Percentiles rank a stretch among this genome's conserved stretches.
phyloP scores from a whole-genome alignment of 2,329 filamentous ascomycete genomes.

The Claviceps sp. region DNA sequence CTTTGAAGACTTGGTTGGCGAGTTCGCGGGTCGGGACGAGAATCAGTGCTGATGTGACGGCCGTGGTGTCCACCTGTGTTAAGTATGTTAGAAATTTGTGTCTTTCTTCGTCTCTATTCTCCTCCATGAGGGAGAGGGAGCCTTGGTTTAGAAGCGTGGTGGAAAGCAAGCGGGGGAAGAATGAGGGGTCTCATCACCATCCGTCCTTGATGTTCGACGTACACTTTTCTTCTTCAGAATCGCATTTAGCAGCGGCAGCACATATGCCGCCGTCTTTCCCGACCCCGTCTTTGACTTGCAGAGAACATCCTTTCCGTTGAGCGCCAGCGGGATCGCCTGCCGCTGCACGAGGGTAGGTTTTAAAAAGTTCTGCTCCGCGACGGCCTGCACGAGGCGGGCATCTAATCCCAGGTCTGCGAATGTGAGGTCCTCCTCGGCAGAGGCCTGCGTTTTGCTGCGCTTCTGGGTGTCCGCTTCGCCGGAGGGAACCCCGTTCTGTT shows the following conservation, averaged over 20 bases:
- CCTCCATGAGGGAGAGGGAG: too few relatives aligned
- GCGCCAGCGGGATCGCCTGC: conserved; percentile 73
- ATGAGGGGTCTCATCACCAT: too few relatives aligned
- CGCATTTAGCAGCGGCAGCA: conserved; percentile 75
- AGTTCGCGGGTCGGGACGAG: conserved; percentile 92
- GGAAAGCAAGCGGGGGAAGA: too few relatives aligned
- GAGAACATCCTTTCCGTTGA: conserved; percentile 80
- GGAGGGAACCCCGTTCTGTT: conserved; percentile 38
- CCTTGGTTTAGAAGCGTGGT: too few relatives aligned
- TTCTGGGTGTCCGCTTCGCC: conserved; percentile 11
- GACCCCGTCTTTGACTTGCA: conserved; percentile 91
- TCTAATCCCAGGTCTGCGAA: conserved; percentile 76
- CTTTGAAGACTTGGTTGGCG: conserved; percentile 76
- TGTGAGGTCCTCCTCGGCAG: conserved; percentile 30
- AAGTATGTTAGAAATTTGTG: background rate
- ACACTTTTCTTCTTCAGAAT: conserved; percentile 69
- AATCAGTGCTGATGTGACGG: conserved; percentile 62
- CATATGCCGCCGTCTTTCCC: conserved; percentile 93
- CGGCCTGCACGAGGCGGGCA: conserved; percentile 69
- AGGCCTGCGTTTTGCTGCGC: conserved; percentile 13
- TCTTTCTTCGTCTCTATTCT: background rate
- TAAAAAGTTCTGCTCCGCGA: conserved; percentile 72
- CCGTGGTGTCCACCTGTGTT: conserved; percentile 32
- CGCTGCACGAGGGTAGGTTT: conserved; percentile 82
- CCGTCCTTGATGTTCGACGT: conserved; percentile 9